Evolutionary conservation across 2,329 filamentous ascomycete species (phyloP).

Genomic region (Xylaria multiplex): DNA sequence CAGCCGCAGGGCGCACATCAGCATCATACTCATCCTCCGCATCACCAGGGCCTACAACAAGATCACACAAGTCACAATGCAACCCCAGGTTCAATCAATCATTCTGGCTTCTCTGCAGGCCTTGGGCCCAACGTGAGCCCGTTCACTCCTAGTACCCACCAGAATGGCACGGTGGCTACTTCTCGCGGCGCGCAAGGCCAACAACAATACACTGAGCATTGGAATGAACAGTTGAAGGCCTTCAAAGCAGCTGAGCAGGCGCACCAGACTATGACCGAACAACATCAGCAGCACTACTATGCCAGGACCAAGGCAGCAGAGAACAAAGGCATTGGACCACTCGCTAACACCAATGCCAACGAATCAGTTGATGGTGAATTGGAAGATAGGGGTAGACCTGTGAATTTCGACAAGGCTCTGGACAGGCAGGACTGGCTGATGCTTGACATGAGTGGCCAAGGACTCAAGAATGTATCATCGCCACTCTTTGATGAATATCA

Average conservation of each 20-base stretch:
- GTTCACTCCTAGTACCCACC: constrained; percentile 64
- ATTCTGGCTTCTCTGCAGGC: constrained; percentile 70
- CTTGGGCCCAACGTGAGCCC: constrained; percentile 72
- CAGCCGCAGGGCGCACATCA: constrained; percentile 57
- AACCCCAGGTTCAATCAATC: constrained; percentile 67
- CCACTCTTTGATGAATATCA: constrained; percentile 82
- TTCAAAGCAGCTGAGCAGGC: constrained; percentile 80
- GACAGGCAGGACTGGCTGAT: constrained; percentile 89
- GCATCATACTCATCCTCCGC: constrained; percentile 72
- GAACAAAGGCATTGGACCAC: constrained; percentile 72
- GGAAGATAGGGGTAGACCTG: constrained; percentile 68
- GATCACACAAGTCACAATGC: constrained; percentile 65
- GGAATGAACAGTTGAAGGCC: constrained; percentile 85
- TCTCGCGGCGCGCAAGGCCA: constrained; percentile 62
- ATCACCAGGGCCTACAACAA: constrained; percentile 68
- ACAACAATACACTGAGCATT: constrained; percentile 71
- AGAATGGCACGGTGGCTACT: constrained; percentile 65
- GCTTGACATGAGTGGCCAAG: constrained; percentile 95
- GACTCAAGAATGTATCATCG: constrained; percentile 81
- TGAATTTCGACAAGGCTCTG: constrained; percentile 72
- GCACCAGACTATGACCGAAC: constrained; percentile 76
- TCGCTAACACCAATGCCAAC: constrained; percentile 59
- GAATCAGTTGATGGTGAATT: constrained; percentile 64
- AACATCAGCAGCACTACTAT: constrained; percentile 75
- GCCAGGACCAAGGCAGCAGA: constrained; percentile 75